Conservation (phyloP, 352 stramenopile genomes). For the Phytophthora ohioensis region DNA sequence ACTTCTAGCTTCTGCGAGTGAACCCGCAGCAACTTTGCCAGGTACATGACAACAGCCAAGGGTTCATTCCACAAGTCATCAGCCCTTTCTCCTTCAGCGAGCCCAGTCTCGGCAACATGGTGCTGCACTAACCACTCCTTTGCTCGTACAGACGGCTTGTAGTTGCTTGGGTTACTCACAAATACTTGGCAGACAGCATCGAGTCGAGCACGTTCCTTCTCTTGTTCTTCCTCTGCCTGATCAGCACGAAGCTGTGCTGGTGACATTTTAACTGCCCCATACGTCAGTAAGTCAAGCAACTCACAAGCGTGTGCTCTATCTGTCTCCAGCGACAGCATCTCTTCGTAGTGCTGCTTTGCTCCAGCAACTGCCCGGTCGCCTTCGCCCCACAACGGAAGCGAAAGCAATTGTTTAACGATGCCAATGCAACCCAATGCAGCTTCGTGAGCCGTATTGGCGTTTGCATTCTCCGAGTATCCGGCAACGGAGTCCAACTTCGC, state of each 20-base stretch:
- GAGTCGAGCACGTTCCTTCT: conserved; percentile 38
- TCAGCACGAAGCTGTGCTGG: conserved; percentile 39
- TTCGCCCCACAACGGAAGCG: conserved; percentile 42
- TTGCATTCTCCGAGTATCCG: conserved; percentile 45
- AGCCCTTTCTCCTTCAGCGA: conserved; percentile 3
- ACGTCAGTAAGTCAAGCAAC: conserved; percentile 66
- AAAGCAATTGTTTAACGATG: conserved; percentile 47
- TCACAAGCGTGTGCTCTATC: conserved; percentile 55
- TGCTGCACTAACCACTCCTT: conserved; percentile 55
- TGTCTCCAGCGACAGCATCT: conserved; percentile 39
- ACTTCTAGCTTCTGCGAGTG: conserved; percentile 52
- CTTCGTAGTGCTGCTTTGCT: conserved; percentile 39
- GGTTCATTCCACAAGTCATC: conserved; percentile 31
- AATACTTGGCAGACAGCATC: conserved; percentile 64
- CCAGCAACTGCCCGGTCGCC: conserved; percentile 25
- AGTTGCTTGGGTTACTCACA: conserved; percentile 71
- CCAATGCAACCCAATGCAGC: conserved; percentile 43
- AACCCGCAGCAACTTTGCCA: conserved; percentile 62
- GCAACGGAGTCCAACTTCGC: conserved; percentile 42
- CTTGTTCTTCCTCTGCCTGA: conserved; percentile 11
- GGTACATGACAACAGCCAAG: conserved; percentile 56
- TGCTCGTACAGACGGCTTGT: conserved; percentile 54
- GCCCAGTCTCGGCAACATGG: not conserved
- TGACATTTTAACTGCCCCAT: conserved; percentile 57
- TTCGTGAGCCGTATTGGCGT: conserved; percentile 36